Evolutionary conservation across 176 grass and related monocot species (phyloP).

Genomic region (Cymbopogon citratus): DNA sequence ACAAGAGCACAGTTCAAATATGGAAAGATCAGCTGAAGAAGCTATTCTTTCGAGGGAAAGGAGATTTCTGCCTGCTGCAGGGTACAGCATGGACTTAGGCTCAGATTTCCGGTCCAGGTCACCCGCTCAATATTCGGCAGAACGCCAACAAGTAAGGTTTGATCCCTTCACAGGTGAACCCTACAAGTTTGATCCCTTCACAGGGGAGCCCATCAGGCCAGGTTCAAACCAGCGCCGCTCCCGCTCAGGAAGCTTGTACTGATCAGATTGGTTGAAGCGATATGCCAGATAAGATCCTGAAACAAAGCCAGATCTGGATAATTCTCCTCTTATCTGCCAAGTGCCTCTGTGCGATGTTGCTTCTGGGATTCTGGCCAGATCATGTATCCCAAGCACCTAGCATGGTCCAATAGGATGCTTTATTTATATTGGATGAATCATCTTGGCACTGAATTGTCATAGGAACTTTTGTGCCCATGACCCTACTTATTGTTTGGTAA

Average conservation of each 20-base stretch:
- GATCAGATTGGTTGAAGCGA: background rate
- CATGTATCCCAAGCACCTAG: background rate
- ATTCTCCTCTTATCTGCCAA: background rate
- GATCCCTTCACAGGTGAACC: constrained; percentile 81
- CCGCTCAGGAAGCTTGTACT: constrained; percentile 33
- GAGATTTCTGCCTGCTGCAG: constrained; percentile 25
- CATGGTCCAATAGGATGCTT: background rate
- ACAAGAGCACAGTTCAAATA: constrained; percentile 22
- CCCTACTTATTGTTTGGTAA: background rate
- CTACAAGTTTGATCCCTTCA: constrained; percentile 87
- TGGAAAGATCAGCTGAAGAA: constrained; percentile 33
- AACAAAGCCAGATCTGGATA: constrained; percentile 7
- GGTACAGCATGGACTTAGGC: constrained; percentile 13
- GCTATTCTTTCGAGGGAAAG: constrained; percentile 30
- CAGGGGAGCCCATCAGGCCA: constrained; percentile 53
- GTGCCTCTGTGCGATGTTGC: background rate
- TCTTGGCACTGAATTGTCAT: background rate
- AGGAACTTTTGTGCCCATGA: background rate
- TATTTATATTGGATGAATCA: background rate
- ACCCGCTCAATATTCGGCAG: constrained; percentile 36
- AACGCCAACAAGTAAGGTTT: constrained; percentile 50
- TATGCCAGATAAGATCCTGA: constrained; percentile 3
- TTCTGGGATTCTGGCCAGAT: background rate
- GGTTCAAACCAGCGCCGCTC: constrained; percentile 20
- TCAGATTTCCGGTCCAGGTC: constrained; percentile 29